phyloP scores from a whole-genome alignment of 2,329 filamentous ascomycete genomes.

The Emmonsiellopsis sp. region DNA sequence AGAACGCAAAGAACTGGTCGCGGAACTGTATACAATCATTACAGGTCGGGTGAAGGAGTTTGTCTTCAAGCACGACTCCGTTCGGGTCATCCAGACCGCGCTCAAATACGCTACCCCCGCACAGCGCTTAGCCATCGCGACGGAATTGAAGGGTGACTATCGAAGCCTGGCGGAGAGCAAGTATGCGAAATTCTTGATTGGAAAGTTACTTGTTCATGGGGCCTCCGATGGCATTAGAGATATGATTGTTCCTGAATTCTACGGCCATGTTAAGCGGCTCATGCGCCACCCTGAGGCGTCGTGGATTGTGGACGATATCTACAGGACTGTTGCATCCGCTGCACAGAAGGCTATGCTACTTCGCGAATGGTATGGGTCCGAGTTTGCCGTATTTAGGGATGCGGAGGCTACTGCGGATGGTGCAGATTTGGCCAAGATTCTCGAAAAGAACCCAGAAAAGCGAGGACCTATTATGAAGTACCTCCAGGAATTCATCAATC shows the following conservation, averaged over 20 bases:
- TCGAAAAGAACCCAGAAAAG: slow-evolving; percentile 74
- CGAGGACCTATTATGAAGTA: slow-evolving; percentile 77
- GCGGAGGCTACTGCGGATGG: slow-evolving; percentile 40
- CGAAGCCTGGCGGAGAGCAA: slow-evolving; percentile 80
- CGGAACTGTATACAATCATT: slow-evolving; percentile 84
- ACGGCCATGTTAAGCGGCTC: slow-evolving; percentile 80
- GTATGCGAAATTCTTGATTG: slow-evolving; percentile 95
- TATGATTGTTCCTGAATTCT: slow-evolving; percentile 87
- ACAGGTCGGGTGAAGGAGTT: slow-evolving; percentile 89
- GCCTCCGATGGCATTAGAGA: slow-evolving; percentile 71
- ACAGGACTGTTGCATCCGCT: slow-evolving; percentile 75
- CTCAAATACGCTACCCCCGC: slow-evolving; percentile 86
- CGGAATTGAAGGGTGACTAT: slow-evolving; percentile 77
- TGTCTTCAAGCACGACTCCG: slow-evolving; percentile 95
- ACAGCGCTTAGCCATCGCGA: slow-evolving; percentile 77
- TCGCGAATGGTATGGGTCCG: slow-evolving; percentile 91
- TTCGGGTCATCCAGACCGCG: slow-evolving; percentile 92
- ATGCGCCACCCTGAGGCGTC: slow-evolving; percentile 95
- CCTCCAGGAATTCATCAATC: slow-evolving; percentile 78
- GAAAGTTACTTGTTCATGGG: slow-evolving; percentile 88
- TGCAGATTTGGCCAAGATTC: slow-evolving; percentile 56
- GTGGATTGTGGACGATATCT: slow-evolving; percentile 97
- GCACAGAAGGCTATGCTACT: slow-evolving; percentile 78
- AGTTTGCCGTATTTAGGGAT: slow-evolving; percentile 73
- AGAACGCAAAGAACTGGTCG: slow-evolving; percentile 76